These are phyloP conservation scores for Yamadazyma conglobata DNA, from an alignment of 1,139 yeast species.

Conservation along the genomic window DNA sequence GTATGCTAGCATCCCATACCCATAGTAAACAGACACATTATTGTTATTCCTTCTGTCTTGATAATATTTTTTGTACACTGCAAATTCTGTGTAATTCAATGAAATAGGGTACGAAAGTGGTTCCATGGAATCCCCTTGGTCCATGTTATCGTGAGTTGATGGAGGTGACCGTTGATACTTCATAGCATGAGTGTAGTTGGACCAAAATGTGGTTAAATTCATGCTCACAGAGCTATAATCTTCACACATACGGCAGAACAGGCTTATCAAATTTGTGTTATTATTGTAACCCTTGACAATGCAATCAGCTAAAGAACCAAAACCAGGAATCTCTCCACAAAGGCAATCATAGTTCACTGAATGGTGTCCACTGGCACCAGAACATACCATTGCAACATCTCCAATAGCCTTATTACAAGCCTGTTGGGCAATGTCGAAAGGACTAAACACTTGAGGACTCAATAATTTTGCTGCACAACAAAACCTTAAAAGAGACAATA, in stretches of 20 bases:
- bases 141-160: not conserved
- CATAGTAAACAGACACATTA: conserved; percentile 15
- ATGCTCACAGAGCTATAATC: conserved; percentile 1
- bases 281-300: conserved; percentile 5
- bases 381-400: conserved; percentile 7
- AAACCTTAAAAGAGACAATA: too few relatives aligned
- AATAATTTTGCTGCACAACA: too few relatives aligned
- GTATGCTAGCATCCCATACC: conserved; percentile 16
- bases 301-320: conserved; percentile 8
- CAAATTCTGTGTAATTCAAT: conserved; percentile 5
- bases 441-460: conserved; percentile 4
- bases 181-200: conserved; percentile 5
- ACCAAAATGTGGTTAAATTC: conserved; percentile 3
- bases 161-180: not conserved
- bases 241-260: conserved; percentile 2
- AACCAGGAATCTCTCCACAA: conserved; percentile 5
- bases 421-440: conserved; percentile 6
- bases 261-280: conserved; percentile 1
- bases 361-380: conserved; percentile 2
- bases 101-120: conserved; percentile 4
- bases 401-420: conserved; percentile 6
- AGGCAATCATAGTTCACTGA: conserved; percentile 4
- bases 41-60: conserved; percentile 8
- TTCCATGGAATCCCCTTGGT: too few relatives aligned
- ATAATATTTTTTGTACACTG: conserved; percentile 6